Evolutionary conservation across 164 flowering plant genomes (phyloP), one percentile per base, ranked within the genome.

Genomic region (Nymphaea colorata): DNA sequence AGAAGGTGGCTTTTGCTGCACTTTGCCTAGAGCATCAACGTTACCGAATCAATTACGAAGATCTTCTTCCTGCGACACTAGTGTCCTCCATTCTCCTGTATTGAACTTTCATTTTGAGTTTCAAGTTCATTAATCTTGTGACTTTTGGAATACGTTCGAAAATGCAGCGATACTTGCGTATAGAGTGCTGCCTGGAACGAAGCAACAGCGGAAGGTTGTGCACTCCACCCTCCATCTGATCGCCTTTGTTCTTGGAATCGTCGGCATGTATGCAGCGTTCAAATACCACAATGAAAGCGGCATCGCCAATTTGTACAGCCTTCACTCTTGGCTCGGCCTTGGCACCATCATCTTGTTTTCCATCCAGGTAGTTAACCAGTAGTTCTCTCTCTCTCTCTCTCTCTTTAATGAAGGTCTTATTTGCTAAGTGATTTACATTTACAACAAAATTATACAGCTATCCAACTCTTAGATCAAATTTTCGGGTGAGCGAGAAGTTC

Each of bases 281-380:
- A 85, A 84, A 77, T 91, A 59, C 70, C 85, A 89, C 55, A 25
- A 80, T 42, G 87, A 83, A 63, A 12, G 7, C 3, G 47, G 64
- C 2, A 11, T 43, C 3, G 66, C 80, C 3, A 42, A 86, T 42
- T 61, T 89, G 74, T 63, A 70, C 64, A 76, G 82, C 65, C 66
- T 91, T 59, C 95, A 91, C 78, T 85, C 93, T 15, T 91, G 97
- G 97, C 63, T 91, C 2, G 95, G 97, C 53, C 76, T 91, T 14
- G 66, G 73, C 70, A 82, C 93, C 78, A 79, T 91, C 72, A 79
- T 71, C 80, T 71, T 85, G 36, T 87, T 78, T 69, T 82, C 78
- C 60, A 61, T 84, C 41, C 92, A 88, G 88, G 96, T 88, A 78
- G 69, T 25, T 25, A 1, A 25, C 1, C 36, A 1, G 36, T n/a